Evolutionary conservation across 1,139 yeast species (phyloP).

Genomic region (Magnusiomyces clavatus): DNA sequence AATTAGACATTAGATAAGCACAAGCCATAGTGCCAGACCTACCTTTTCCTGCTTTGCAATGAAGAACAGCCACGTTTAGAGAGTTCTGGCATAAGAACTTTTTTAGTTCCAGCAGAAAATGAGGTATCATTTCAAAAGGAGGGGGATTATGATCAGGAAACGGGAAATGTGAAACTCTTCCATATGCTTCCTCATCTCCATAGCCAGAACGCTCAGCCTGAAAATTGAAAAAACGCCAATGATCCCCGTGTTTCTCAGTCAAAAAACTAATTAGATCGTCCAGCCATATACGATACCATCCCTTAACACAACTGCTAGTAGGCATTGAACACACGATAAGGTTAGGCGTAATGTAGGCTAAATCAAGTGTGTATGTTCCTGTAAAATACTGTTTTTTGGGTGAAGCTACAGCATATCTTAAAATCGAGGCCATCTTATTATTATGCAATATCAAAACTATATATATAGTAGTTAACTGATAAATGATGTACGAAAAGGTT

Average conservation of each 20-base stretch:
- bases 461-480: background rate
- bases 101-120: slow-evolving; percentile 41
- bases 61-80: slow-evolving; percentile 57
- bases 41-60: slow-evolving; percentile 91
- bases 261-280: slow-evolving; percentile 46
- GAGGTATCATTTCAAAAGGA: slow-evolving; percentile 44
- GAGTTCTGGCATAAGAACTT: slow-evolving; percentile 33
- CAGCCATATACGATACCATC: slow-evolving; percentile 50
- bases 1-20: slow-evolving; percentile 54
- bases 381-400: slow-evolving; percentile 22
- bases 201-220: slow-evolving; percentile 48
- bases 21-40: slow-evolving; percentile 74
- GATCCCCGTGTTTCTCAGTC: slow-evolving; percentile 39
- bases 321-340: slow-evolving; percentile 74
- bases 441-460: background rate
- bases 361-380: slow-evolving; percentile 38
- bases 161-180: slow-evolving; percentile 40
- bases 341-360: slow-evolving; percentile 55
- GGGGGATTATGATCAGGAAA: slow-evolving; percentile 80
- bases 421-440: slow-evolving; percentile 37
- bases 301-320: slow-evolving; percentile 38
- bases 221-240: slow-evolving; percentile 73
- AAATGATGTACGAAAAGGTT: too few relatives aligned
- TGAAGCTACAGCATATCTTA: slow-evolving; percentile 21
- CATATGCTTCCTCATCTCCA: slow-evolving; percentile 37